Conservation (phyloP, 2,329 filamentous ascomycete genomes). For the Chalara sp. region DNA sequence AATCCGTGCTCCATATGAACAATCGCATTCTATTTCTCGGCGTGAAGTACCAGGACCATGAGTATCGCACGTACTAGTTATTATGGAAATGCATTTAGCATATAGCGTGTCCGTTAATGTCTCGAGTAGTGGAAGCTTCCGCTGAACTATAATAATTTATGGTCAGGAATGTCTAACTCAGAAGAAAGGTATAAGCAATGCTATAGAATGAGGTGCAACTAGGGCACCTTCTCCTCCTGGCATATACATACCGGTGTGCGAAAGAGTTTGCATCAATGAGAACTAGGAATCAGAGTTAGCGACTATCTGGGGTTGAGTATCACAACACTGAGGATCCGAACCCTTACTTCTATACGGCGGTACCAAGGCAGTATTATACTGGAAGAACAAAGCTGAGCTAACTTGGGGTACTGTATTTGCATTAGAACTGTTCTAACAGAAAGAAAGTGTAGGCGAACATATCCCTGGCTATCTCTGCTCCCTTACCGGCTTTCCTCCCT, state of each 20-base stretch:
- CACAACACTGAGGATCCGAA: background rate
- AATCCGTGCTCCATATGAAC: too few species aligned
- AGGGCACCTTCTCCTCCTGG: too few species aligned
- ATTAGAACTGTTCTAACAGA: constrained; percentile 2
- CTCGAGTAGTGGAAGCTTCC: constrained; percentile 81
- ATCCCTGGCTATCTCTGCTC: constrained; percentile 63
- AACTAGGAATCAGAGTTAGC: constrained; percentile 31
- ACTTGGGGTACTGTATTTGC: constrained; percentile 55
- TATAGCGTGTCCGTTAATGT: constrained; percentile 92
- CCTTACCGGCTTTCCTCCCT: constrained; percentile 45
- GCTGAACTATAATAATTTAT: too few species aligned
- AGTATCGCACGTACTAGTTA: constrained; percentile 55
- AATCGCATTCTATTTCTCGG: too few species aligned
- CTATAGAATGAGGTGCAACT: too few species aligned
- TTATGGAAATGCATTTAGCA: constrained; percentile 82
- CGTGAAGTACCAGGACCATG: too few species aligned
- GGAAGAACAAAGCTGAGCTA: constrained; percentile 79
- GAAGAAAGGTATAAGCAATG: too few species aligned
- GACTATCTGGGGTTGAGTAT: background rate
- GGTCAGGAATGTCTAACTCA: too few species aligned
- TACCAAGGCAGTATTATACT: constrained; percentile 78
- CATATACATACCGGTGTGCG: constrained; percentile 54
- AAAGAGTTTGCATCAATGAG: constrained; percentile 82
- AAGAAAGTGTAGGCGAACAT: constrained; percentile 39
- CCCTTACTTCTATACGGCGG: constrained; percentile 56